These are phyloP conservation scores for Fragaria iinumae DNA, from an alignment of 306 rosid genomes.

Conservation along the genomic window DNA sequence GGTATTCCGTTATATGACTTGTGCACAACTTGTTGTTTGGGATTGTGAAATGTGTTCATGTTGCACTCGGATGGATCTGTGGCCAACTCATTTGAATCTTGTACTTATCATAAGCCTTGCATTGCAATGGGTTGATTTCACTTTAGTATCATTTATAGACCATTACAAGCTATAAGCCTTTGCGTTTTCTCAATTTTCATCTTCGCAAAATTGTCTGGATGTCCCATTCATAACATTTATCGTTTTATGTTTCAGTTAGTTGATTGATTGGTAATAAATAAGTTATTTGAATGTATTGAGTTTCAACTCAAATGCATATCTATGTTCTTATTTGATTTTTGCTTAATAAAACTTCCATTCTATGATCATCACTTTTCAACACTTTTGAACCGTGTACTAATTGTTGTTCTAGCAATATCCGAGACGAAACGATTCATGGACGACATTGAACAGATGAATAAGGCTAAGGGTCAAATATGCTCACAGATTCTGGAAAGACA, in stretches of 20 bases:
- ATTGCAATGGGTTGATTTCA: neutral
- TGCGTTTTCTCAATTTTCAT: too few relatives aligned
- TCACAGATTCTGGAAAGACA: slow-evolving; percentile 64
- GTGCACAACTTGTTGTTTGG: neutral
- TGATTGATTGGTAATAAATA: neutral
- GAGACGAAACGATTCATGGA: slow-evolving; percentile 40
- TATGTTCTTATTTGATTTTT: neutral
- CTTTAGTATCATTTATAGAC: neutral
- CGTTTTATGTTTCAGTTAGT: neutral
- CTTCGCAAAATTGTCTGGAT: neutral
- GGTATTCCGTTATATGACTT: too few relatives aligned
- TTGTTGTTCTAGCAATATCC: slow-evolving; percentile 52
- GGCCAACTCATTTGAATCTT: neutral
- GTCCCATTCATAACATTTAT: neutral
- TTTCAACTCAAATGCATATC: neutral
- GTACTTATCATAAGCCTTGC: neutral
- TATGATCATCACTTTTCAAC: neutral
- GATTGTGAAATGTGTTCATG: neutral
- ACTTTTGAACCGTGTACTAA: neutral
- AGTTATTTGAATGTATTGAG: neutral
- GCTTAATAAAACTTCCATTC: neutral
- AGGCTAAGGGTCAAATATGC: slow-evolving; percentile 66
- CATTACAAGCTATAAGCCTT: neutral
- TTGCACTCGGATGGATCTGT: neutral
- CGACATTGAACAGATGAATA: slow-evolving; percentile 53